Conservation (phyloP, 306 rosid species). For the Trichosanthes truncata region DNA sequence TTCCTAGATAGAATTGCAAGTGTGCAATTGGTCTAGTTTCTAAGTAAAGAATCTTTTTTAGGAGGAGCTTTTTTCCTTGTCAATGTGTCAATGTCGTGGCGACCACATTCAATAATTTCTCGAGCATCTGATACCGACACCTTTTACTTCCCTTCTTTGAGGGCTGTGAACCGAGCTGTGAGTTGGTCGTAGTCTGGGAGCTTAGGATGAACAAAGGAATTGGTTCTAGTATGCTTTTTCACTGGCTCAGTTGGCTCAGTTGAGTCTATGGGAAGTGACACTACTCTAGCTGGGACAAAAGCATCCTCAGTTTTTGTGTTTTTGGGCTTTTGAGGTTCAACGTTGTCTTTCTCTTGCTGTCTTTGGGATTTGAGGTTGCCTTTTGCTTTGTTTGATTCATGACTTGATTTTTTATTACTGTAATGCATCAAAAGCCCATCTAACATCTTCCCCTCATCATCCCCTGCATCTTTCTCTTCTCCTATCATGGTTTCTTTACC, state of each 20-base stretch:
- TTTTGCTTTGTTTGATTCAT: conserved; percentile 13
- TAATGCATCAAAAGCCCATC: conserved; percentile 29
- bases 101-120: not conserved
- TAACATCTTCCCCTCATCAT: conserved; percentile 19
- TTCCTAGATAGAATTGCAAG: not conserved
- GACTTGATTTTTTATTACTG: conserved; percentile 22
- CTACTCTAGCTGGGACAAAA: conserved; percentile 11
- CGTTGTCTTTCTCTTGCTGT: conserved; percentile 6
- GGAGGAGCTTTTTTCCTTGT: not conserved
- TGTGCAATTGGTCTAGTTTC: conserved; percentile 2
- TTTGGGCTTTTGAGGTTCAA: conserved; percentile 7
- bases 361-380: not conserved
- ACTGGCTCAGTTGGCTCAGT: conserved; percentile 5
- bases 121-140: not conserved
- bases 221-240: conserved; percentile 14
- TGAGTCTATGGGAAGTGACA: conserved; percentile 19
- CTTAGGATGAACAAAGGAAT: conserved; percentile 51
- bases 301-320: conserved; percentile 3
- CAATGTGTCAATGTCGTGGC: not conserved
- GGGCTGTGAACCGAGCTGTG: conserved; percentile 41
- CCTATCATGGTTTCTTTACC: not conserved
- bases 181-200: conserved; percentile 73
- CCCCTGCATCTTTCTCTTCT: not conserved
- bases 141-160: conserved; percentile 31
- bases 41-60: not conserved